phyloP scores from a whole-genome alignment of 1,284 basidiomycete species.

The Malassezia sympodialis region DNA sequence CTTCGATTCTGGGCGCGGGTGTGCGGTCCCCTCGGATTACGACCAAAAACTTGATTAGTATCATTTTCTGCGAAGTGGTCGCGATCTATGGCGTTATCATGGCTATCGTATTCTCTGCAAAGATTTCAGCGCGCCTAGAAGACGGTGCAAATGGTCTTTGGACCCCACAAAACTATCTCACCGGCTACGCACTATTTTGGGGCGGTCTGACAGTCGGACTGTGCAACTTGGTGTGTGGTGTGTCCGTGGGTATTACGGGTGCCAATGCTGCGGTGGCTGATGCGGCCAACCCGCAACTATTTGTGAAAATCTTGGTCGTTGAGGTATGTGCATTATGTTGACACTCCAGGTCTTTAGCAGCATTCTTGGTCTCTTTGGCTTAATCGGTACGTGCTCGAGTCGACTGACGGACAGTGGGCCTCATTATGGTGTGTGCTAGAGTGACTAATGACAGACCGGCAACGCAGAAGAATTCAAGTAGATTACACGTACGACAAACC shows the following conservation, averaged over 20 bases:
- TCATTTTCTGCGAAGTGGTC: conserved; percentile 98
- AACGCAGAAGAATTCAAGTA: conserved; percentile 17
- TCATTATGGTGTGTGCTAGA: conserved; percentile 15
- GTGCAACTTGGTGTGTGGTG: conserved; percentile 46
- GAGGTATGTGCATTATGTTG: conserved; percentile 13
- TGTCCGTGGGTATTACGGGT: conserved; percentile 43
- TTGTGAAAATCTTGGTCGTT: conserved; percentile 44
- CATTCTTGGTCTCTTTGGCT: conserved; percentile 45
- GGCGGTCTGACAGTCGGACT: conserved; percentile 43
- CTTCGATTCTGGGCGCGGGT: conserved; percentile 89
- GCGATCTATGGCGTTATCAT: conserved; percentile 84
- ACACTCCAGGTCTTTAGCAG: conserved; percentile 32
- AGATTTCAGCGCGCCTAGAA: conserved; percentile 39
- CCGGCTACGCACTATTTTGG: conserved; percentile 45
- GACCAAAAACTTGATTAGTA: conserved; percentile 87
- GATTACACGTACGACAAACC: neutral
- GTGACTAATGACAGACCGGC: conserved; percentile 10
- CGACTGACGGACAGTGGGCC: conserved; percentile 13
- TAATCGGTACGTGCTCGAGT: conserved; percentile 27
- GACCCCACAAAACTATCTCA: conserved; percentile 40
- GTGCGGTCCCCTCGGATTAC: conserved; percentile 85
- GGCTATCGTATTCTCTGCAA: conserved; percentile 46
- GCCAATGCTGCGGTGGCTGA: conserved; percentile 46
- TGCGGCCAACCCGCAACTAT: conserved; percentile 45
- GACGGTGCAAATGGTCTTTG: conserved; percentile 27